These are phyloP conservation scores for Saturnispora halmiae DNA, from an alignment of 805 yeast genomes.

Conservation along the genomic window DNA sequence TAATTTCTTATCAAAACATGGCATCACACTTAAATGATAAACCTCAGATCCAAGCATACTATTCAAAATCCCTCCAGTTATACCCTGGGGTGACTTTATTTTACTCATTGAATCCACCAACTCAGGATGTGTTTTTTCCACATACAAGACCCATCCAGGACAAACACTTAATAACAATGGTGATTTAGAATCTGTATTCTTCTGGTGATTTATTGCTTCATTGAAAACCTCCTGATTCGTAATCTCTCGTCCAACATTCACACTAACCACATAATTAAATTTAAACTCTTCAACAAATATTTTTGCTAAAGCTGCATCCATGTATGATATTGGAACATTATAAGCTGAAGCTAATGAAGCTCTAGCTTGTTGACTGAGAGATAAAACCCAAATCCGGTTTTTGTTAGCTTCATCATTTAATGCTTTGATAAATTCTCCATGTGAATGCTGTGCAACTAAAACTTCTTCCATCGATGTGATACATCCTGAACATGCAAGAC, in stretches of 20 bases:
- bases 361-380: conserved; percentile 80
- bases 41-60: conserved; percentile 35
- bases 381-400: conserved; percentile 50
- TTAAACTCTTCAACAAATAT: conserved; percentile 55
- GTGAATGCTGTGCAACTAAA: conserved; percentile 82
- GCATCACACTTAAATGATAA: conserved; percentile 87
- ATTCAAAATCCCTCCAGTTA: conserved; percentile 75
- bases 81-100: conserved; percentile 87
- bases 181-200: conserved; percentile 9
- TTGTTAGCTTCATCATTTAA: conserved; percentile 28
- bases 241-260: conserved; percentile 69
- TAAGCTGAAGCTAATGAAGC: conserved; percentile 71
- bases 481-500: conserved; percentile 95
- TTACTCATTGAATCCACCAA: conserved; percentile 60
- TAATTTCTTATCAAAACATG: conserved; percentile 92
- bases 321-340: conserved; percentile 39
- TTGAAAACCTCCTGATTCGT: conserved; percentile 44
- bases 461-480: conserved; percentile 97
- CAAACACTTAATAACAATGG: conserved; percentile 70
- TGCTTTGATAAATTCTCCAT: conserved; percentile 61
- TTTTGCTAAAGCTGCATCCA: conserved; percentile 53
- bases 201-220: conserved; percentile 27
- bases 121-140: conserved; percentile 91
- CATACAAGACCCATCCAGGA: conserved; percentile 96
- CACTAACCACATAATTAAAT: conserved; percentile 70